These are phyloP conservation scores for Cutaneotrichosporon cavernicola DNA, from an alignment of 1,284 basidiomycete species.

Conservation along the genomic window DNA sequence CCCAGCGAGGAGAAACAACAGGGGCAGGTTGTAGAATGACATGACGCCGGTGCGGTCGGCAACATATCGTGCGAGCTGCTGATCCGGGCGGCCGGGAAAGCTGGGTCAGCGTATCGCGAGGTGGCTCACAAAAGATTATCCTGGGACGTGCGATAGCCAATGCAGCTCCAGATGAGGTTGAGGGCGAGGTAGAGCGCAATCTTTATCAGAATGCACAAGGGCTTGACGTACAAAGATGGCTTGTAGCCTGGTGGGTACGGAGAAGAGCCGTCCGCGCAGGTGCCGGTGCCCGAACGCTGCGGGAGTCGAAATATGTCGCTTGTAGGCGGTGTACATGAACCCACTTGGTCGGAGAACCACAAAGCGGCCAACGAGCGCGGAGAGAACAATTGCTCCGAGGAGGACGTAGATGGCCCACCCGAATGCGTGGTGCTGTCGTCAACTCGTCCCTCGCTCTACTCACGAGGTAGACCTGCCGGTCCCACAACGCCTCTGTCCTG, in stretches of 20 bases:
- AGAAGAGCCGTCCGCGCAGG: constrained; percentile 28
- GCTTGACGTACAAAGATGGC: constrained; percentile 26
- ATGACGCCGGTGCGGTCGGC: constrained; percentile 38
- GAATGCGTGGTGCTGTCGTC: not conserved
- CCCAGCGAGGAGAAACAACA: constrained; percentile 34
- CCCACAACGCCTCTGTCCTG: not conserved
- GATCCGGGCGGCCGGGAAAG: constrained; percentile 1
- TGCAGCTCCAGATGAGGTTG: constrained; percentile 47
- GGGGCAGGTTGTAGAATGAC: constrained; percentile 36
- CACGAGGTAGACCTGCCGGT: not conserved
- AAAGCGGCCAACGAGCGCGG: not conserved
- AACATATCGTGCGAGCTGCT: constrained; percentile 30
- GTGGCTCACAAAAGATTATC: constrained; percentile 28
- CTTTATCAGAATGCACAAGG: constrained; percentile 13
- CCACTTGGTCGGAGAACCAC: not conserved
- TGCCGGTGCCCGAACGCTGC: constrained; percentile 32
- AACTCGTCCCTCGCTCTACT: not conserved
- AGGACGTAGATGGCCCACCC: not conserved
- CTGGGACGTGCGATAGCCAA: constrained; percentile 59
- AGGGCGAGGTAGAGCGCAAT: constrained; percentile 30
- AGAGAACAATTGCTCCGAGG: not conserved
- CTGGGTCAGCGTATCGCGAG: not conserved
- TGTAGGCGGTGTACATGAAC: constrained; percentile 18
- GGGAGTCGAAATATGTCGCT: constrained; percentile 27
- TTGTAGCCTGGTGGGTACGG: constrained; percentile 35